Conservation (phyloP, 2,329 filamentous ascomycete genomes). For the Penicillium sp. region DNA sequence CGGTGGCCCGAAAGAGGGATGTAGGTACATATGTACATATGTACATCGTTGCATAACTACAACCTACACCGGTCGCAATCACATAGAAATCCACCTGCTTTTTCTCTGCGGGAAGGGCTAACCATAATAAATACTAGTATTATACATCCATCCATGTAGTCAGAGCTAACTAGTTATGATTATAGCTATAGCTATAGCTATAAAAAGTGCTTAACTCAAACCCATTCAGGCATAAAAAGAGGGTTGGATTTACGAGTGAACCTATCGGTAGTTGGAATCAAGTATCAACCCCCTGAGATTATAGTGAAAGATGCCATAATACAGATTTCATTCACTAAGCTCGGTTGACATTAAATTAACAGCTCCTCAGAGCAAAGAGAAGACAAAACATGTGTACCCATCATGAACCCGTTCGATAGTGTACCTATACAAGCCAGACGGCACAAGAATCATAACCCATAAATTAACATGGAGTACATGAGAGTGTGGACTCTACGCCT, state of each 20-base stretch:
- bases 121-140: background rate
- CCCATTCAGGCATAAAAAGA: background rate
- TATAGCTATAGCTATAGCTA: background rate
- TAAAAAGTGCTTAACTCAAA: background rate
- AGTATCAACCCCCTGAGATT: background rate
- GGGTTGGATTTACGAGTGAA: too few relatives aligned
- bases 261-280: background rate
- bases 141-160: background rate
- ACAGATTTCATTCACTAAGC: slow-evolving; percentile 8
- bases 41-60: background rate
- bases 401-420: slow-evolving; percentile 14
- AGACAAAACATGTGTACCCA: slow-evolving; percentile 3
- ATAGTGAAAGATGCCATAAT: background rate
- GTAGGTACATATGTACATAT: too few relatives aligned
- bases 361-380: slow-evolving; percentile 4
- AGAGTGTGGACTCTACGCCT: background rate
- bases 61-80: slow-evolving; percentile 3
- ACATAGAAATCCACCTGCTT: slow-evolving; percentile 13
- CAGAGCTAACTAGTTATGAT: fast-evolving
- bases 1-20: too few relatives aligned
- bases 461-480: background rate
- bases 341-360: slow-evolving; percentile 18
- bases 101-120: background rate
- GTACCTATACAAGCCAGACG: slow-evolving; percentile 19
- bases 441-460: slow-evolving; percentile 17